phyloP scores from a whole-genome alignment of 2,329 filamentous ascomycete genomes.

The Dendrostoma leiphaemia region DNA sequence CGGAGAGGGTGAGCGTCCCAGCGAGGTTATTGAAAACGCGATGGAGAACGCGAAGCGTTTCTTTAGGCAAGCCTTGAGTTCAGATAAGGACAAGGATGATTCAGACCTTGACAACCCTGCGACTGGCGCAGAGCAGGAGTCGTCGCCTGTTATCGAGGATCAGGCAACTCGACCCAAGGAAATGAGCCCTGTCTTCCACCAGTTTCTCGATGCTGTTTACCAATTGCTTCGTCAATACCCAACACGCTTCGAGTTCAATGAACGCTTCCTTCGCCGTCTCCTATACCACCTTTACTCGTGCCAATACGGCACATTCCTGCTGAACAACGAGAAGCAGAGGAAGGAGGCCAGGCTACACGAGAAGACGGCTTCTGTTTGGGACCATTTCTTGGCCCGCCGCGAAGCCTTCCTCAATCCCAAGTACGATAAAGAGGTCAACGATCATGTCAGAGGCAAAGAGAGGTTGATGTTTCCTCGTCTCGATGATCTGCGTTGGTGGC shows the following conservation, averaged over 20 bases:
- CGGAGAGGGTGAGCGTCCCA: constrained; percentile 58
- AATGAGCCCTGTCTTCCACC: constrained; percentile 94
- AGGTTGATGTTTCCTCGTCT: constrained; percentile 78
- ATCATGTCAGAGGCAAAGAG: constrained; percentile 76
- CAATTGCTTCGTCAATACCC: constrained; percentile 85
- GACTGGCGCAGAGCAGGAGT: constrained; percentile 29
- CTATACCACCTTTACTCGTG: constrained; percentile 94
- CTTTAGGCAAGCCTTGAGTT: constrained; percentile 77
- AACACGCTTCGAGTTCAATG: constrained; percentile 92
- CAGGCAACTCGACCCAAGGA: constrained; percentile 82
- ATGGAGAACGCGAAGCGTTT: constrained; percentile 83
- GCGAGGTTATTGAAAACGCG: constrained; percentile 82
- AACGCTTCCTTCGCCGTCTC: constrained; percentile 83
- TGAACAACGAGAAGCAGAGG: constrained; percentile 90
- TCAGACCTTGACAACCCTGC: constrained; percentile 56
- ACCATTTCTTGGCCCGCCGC: constrained; percentile 83
- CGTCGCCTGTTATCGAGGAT: constrained; percentile 40
- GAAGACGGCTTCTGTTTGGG: constrained; percentile 86
- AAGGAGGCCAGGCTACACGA: constrained; percentile 66
- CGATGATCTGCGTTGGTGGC: constrained; percentile 89
- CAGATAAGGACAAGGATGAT: constrained; percentile 54
- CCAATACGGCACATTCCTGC: constrained; percentile 95
- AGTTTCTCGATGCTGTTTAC: constrained; percentile 93
- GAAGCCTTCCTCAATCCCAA: constrained; percentile 79
- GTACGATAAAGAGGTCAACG: constrained; percentile 74